These are phyloP conservation scores for Saccharomyces kudriavzevii DNA, from an alignment of 805 yeast genomes.

Conservation along the genomic window DNA sequence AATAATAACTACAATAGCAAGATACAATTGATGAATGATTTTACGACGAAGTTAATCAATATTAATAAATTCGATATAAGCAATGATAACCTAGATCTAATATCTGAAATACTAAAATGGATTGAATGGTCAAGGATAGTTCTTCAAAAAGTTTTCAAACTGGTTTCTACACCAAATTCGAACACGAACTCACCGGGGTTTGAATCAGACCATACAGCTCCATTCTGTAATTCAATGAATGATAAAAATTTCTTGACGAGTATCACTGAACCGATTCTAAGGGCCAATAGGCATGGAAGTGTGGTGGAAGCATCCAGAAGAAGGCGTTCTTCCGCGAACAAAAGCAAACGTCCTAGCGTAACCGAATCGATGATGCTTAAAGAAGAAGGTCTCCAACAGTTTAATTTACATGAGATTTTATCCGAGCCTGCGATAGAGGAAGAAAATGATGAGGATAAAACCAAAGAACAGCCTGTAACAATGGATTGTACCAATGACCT, in stretches of 20 bases:
- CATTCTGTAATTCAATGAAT: background rate
- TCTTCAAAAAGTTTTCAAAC: slow-evolving; percentile 6
- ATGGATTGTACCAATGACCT: background rate
- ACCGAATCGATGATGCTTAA: slow-evolving; percentile 27
- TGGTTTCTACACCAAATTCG: slow-evolving; percentile 2
- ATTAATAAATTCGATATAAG: slow-evolving; percentile 23
- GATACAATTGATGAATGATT: slow-evolving; percentile 20
- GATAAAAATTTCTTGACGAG: background rate
- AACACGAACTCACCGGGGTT: background rate
- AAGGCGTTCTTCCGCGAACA: slow-evolving; percentile 25
- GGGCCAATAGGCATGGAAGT: background rate
- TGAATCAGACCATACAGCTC: background rate
- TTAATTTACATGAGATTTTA: slow-evolving; percentile 27
- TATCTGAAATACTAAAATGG: slow-evolving; percentile 26
- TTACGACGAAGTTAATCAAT: slow-evolving; percentile 21
- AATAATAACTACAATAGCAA: slow-evolving; percentile 5
- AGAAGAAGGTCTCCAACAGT: slow-evolving; percentile 30
- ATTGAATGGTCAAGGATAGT: slow-evolving; percentile 23
- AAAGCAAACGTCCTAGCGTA: slow-evolving; percentile 24
- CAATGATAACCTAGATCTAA: slow-evolving; percentile 25
- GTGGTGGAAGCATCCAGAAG: slow-evolving; percentile 5
- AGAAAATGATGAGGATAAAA: slow-evolving; percentile 8
- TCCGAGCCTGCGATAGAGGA: slow-evolving; percentile 21
- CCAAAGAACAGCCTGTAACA: slow-evolving; percentile 4
- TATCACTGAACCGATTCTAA: background rate